Percentiles rank a stretch among this genome's conserved stretches.
Evolutionary conservation across 768 basidiomycete species (phyloP).

Genomic region (Rossbeevera mucosa): DNA sequence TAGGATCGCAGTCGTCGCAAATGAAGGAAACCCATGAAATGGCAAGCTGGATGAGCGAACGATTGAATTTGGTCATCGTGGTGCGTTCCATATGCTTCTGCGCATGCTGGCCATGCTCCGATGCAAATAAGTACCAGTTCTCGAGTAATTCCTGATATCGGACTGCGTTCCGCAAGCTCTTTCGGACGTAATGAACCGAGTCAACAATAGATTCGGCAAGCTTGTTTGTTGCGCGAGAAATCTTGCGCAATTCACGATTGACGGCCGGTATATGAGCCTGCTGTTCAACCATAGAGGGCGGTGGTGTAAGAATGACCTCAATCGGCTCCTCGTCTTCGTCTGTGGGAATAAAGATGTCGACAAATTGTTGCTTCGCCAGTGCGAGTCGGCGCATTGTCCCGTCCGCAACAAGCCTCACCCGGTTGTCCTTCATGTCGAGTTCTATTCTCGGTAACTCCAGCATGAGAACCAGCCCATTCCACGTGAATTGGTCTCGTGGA

Average conservation of each 20-base stretch:
- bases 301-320: slow-evolving; percentile 38
- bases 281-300: slow-evolving; percentile 62
- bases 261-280: slow-evolving; percentile 90
- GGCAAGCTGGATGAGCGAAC: slow-evolving; percentile 80
- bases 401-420: slow-evolving; percentile 90
- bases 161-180: slow-evolving; percentile 51
- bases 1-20: slow-evolving; percentile 95
- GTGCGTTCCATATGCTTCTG: slow-evolving; percentile 82
- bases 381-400: slow-evolving; percentile 75
- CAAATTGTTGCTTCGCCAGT: slow-evolving; percentile 73
- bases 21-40: slow-evolving; percentile 99
- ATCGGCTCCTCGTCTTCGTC: slow-evolving; percentile 59
- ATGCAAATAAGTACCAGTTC: slow-evolving; percentile 96
- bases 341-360: slow-evolving; percentile 54
- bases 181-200: slow-evolving; percentile 83
- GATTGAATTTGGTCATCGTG: slow-evolving; percentile 70
- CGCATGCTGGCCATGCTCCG: slow-evolving; percentile 89
- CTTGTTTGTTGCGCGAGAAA: slow-evolving; percentile 82
- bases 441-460: slow-evolving; percentile 71
- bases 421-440: slow-evolving; percentile 78
- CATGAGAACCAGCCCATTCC: slow-evolving; percentile 86
- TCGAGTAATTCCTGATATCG: slow-evolving; percentile 83
- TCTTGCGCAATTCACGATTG: slow-evolving; percentile 86
- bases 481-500: slow-evolving; percentile 80
- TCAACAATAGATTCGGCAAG: slow-evolving; percentile 91